Evolutionary conservation across 2,329 filamentous ascomycete genomes (phyloP), one percentile per base, ranked within the genome.

Genomic region (Myriangium duriaei): DNA sequence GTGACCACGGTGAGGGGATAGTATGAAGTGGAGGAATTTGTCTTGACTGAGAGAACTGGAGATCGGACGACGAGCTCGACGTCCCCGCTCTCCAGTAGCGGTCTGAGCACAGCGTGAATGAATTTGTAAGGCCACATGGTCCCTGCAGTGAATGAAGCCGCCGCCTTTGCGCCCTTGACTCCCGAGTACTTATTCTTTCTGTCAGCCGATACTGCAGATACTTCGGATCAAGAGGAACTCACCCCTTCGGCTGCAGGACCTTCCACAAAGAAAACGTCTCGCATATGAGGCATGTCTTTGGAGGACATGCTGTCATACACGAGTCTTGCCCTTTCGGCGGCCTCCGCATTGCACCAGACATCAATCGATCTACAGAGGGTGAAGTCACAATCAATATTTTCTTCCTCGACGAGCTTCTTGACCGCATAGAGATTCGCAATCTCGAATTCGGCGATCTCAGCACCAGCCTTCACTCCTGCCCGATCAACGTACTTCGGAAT

Each of bases 41-140:
- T 33, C 3, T 52, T 51, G 4, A 58, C 45, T 1, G 43, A 16
- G 3, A 41, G 44, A 1, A 76, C 80, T 0, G 79, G 72, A 5
- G 81, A 86, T 40, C 68, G 73, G 3, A 80, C 85, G 57, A 86
- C 81, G 14, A 87, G 64, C 48, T 85, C 85, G 47, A 85, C 74
- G n/a, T 51, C 52, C 2, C 51, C 57, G 1, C 54, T 54, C 16
- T 62, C 52, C 3, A 68, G 51, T 0, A 80, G 65, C 10, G 60
- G 57, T 52, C 80, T 73, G 1, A 92, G 60, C 0, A 86, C 64
- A 59, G 76, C 79, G 2, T 72, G 63, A 2, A 91, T 74, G 11
- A 88, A 69, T 59, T 86, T 87, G 57, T 88, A 87, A 1, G 83
- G 81, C 79, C 79, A 83, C 24, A 83, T 51, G 48, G 72, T 75